Base-by-base conservation (phyloP, 176 grass and related monocot species). In the Musa beccarii region DNA sequence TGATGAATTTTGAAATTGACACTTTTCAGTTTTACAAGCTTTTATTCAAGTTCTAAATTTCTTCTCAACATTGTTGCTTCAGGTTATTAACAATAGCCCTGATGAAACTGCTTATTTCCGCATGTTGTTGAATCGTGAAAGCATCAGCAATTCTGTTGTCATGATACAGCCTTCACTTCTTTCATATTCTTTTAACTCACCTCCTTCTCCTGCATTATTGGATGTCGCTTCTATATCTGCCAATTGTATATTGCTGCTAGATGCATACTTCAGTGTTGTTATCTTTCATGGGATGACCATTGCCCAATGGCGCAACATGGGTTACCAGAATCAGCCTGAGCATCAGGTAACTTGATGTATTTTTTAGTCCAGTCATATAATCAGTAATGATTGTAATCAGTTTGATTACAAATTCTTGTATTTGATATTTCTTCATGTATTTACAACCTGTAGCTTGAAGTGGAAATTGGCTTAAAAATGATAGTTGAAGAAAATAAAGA, bases 81-180 rank as follows among this genome's bases (percentile, higher is more conserved):
- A 97, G 93, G 93, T 97, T 77, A 93, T 97, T 71, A 97, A 97
- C 84, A 97, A 97, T 59, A 97, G 93, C 83, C 93, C 93, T 69
- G 93, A 97, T 75, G 93, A 97, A 68, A 97, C 93, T 10, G 93
- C 93, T 57, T 97, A 89, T 90, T 97, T 97, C 78, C 81, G 90
- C 55, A 97, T 97, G 87, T 76, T 97, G 80, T 85, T 97, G 79
- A 97, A 97, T 76, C 80, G 90, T 29, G 93, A 97, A 84, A 93
- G 86, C 80, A 77, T 97, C 61, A 90, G 82, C 20, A 97, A 97
- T 78, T 97, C 93, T 1, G 90, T 93, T 82, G 93, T 87, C 17
- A 97, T 97, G 93, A 97, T 97, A 51, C 93, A 97, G 50, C 93
- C 93, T 22, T 93, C 90, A 19, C 75, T 97, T 51, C 83, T 97